A percentile compares a stretch with the other conserved stretches of the same genome.
phyloP scores from a whole-genome alignment of 495 filamentous ascomycete genomes.

The Bathelium albidoporum region DNA sequence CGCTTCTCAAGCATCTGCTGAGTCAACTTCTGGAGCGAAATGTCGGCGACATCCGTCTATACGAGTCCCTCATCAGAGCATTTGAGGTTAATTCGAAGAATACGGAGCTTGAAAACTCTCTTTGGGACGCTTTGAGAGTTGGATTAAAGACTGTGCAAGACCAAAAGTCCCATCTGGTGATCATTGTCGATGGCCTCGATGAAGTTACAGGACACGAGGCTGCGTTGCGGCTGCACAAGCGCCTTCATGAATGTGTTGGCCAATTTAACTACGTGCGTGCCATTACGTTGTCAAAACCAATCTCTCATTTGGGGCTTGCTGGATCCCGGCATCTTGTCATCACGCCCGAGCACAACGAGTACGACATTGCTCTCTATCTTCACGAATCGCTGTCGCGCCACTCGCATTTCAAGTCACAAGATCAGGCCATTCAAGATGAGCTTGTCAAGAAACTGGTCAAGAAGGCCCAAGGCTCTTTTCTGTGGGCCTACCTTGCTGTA shows the following conservation, averaged over 20 bases:
- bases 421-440: not conserved
- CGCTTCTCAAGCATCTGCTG: not conserved
- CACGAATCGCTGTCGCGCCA: not conserved
- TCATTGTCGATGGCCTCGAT: not conserved
- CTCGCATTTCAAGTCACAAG: not conserved
- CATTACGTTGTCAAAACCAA: not conserved
- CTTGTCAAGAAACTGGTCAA: not conserved
- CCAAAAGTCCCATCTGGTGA: not conserved
- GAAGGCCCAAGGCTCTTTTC: not conserved
- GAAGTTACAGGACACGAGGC: not conserved
- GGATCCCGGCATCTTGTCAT: not conserved
- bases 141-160: not conserved
- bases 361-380: not conserved
- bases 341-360: not conserved
- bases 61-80: not conserved
- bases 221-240: not conserved
- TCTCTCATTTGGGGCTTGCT: conserved; percentile 1
- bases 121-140: not conserved
- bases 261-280: not conserved
- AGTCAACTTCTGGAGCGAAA: not conserved
- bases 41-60: not conserved
- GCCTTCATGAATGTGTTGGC: not conserved
- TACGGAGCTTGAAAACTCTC: not conserved
- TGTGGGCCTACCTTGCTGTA: not conserved
- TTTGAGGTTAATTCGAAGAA: not conserved